Percentiles rank a stretch among this genome's conserved stretches.
Evolutionary conservation across 768 basidiomycete species (phyloP).

Genomic region (Antrodiella citrinella): DNA sequence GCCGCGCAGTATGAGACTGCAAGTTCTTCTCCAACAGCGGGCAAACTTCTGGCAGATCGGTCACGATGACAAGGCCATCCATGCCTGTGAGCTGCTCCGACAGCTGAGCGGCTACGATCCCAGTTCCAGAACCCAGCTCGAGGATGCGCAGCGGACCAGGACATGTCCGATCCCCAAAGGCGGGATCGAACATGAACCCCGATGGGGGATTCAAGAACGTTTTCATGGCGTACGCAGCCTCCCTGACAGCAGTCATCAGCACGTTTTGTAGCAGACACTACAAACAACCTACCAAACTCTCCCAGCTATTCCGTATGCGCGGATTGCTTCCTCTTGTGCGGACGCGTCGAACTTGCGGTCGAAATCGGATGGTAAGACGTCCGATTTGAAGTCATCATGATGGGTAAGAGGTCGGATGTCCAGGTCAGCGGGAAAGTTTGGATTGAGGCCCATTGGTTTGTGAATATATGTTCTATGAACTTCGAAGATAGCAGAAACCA

Average conservation of each 20-base stretch:
- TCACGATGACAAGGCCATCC: slow-evolving; percentile 36
- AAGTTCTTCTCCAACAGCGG: slow-evolving; percentile 39
- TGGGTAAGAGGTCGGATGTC: slow-evolving; percentile 26
- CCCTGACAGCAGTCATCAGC: slow-evolving; percentile 12
- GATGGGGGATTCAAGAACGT: slow-evolving; percentile 13
- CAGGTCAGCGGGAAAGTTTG: slow-evolving; percentile 39
- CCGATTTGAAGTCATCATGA: slow-evolving; percentile 13
- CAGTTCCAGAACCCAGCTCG: slow-evolving; percentile 77
- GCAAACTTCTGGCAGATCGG: slow-evolving; percentile 74
- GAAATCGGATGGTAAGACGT: slow-evolving; percentile 17
- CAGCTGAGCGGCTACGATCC: slow-evolving; percentile 45
- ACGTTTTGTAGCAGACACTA: not conserved
- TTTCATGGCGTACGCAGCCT: slow-evolving; percentile 19
- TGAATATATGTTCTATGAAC: too few species aligned
- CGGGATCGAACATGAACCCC: slow-evolving; percentile 1
- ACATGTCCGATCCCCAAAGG: not conserved
- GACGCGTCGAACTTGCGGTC: slow-evolving; percentile 21
- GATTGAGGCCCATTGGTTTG: slow-evolving; percentile 12
- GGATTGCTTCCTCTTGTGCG: slow-evolving; percentile 53
- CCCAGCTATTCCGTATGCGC: slow-evolving; percentile 74
- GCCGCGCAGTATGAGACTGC: slow-evolving; percentile 1
- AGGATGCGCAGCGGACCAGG: slow-evolving; percentile 31
- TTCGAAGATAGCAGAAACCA: too few species aligned
- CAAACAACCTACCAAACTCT: slow-evolving; percentile 60
- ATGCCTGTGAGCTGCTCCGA: slow-evolving; percentile 33